Base-by-base conservation (phyloP, 441 rosid species). In the Brassica balearica region DNA sequence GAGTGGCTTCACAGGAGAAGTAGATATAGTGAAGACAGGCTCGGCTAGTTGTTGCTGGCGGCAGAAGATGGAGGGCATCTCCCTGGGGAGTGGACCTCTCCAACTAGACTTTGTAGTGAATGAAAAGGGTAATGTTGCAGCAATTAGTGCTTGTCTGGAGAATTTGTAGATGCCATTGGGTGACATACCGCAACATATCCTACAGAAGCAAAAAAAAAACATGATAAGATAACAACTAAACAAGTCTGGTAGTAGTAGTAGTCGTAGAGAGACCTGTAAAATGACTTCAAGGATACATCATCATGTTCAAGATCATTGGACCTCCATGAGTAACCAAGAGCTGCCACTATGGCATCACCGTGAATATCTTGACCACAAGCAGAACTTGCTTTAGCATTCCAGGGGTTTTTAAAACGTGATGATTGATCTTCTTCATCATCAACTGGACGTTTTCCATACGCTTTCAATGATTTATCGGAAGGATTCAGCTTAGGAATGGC, bases 31-130 rank as follows among this genome's bases (percentile, higher is more conserved):
- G 84, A 92, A 86, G 80, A 83, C 85, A 34, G 98, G 98, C 74
- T 92, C 98, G 62, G 91, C 74, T 55, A 92, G 86, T 65, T 86
- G 81, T 59, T 92, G 92, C 83, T 82, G 89, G 75, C 91, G 90
- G 84, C 98, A 94, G 81, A 90, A 88, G 61, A 87, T 68, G 77
- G 83, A 78, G 38, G 90, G 84, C 48, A 89, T 84, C 75, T 94
- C 98, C 84, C 85, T 88, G 5, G 98, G 97, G 56, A 82, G 85
- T 71, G 87, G 76, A 71, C 97, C 97, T 73, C 89, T 89, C 98
- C 98, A 94, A 67, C 85, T 87, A 67, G 90, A 71, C 83, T 83
- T 88, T 20, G 89, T 77, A 15, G 95, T 90, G 78, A 87, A 92
- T 36, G 77, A 71, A 11, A 68, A 36, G 36, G 98, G 97, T 84